phyloP scores from a whole-genome alignment of 306 rosid species.

The Vigna reflexopilosa region DNA sequence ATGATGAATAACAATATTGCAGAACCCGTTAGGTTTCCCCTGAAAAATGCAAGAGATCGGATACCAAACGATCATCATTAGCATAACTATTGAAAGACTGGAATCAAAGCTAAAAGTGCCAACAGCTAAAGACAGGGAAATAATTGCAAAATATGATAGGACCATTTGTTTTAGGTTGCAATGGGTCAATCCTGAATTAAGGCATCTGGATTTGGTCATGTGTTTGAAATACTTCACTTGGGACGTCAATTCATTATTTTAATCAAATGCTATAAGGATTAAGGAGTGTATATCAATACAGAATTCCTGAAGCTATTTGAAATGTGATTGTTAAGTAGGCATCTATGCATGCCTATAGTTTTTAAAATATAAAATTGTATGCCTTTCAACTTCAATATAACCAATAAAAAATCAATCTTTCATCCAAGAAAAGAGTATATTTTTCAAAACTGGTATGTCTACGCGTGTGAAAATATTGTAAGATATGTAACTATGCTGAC shows the following conservation, averaged over 20 bases:
- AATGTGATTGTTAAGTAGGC: constrained; percentile 14
- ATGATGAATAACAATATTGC: background rate
- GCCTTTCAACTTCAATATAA: background rate
- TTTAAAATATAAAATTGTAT: background rate
- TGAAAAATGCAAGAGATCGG: constrained; percentile 1
- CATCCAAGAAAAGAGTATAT: background rate
- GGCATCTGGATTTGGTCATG: background rate
- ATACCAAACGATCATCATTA: background rate
- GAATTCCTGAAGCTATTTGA: constrained; percentile 8
- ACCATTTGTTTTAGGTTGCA: background rate
- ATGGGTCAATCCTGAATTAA: constrained; percentile 7
- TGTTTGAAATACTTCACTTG: background rate
- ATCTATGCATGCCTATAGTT: background rate
- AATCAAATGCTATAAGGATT: background rate
- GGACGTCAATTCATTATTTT: background rate
- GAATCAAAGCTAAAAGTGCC: background rate
- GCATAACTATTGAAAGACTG: background rate
- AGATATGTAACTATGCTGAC: constrained; percentile 38
- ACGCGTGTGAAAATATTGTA: background rate
- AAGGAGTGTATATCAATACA: background rate
- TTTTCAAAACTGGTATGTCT: background rate
- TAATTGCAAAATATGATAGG: background rate
- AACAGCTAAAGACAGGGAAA: background rate
- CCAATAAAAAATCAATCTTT: background rate
- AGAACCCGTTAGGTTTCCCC: constrained; percentile 16